Evolutionary conservation across 306 rosid genomes (phyloP).

Genomic region (Datisca glomerata): DNA sequence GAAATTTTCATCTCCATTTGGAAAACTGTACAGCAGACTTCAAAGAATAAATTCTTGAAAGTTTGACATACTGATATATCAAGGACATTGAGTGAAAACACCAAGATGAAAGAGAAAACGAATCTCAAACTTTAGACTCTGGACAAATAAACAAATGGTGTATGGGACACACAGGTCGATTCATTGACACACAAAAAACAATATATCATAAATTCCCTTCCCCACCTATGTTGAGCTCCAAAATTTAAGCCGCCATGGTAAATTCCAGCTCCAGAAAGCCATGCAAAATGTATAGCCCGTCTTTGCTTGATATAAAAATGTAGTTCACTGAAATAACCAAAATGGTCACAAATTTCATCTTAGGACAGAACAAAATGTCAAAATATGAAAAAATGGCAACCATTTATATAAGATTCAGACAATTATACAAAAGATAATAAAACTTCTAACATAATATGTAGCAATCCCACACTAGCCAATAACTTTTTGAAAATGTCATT

Average conservation of each 20-base stretch:
- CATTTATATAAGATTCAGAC: too few species aligned
- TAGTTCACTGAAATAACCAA: constrained; percentile 62
- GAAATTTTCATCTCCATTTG: constrained; percentile 82
- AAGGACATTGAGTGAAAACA: too few species aligned
- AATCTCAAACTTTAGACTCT: too few species aligned
- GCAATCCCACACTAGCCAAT: too few species aligned
- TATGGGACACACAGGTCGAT: too few species aligned
- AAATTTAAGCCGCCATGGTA: constrained; percentile 89
- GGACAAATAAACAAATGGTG: too few species aligned
- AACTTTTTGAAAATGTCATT: too few species aligned
- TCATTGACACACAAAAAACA: background rate
- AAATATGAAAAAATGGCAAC: background rate
- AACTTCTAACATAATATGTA: too few species aligned
- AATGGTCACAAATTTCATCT: constrained; percentile 9
- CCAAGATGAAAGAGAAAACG: too few species aligned
- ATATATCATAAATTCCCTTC: constrained; percentile 2
- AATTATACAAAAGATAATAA: too few species aligned
- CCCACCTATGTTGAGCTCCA: constrained; percentile 78
- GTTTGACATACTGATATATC: constrained; percentile 5
- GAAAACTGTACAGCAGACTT: constrained; percentile 32
- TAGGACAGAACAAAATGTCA: background rate
- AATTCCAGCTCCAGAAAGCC: constrained; percentile 99
- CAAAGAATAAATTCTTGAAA: too few species aligned
- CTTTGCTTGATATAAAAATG: constrained; percentile 91
- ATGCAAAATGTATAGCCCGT: constrained; percentile 93